Evolutionary conservation across 495 filamentous ascomycete genomes (phyloP).

Genomic region (Glonium stellatum): DNA sequence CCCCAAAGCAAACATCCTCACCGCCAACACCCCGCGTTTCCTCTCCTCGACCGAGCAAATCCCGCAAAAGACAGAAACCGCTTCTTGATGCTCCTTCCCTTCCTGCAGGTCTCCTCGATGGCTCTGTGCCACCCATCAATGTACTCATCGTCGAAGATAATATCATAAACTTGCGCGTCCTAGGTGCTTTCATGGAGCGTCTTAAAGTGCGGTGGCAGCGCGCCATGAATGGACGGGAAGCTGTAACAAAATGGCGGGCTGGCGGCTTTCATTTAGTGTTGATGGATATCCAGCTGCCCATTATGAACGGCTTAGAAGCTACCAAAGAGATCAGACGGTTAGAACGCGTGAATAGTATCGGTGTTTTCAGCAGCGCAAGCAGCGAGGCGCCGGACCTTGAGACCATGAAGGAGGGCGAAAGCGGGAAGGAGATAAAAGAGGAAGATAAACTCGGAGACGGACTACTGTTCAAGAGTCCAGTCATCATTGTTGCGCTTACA

Average conservation of each 20-base stretch:
- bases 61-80: conserved; percentile 40
- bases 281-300: conserved; percentile 97
- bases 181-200: conserved; percentile 94
- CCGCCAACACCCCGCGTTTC: conserved; percentile 54
- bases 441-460: conserved; percentile 64
- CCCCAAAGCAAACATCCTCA: conserved; percentile 40
- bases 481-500: conserved; percentile 96
- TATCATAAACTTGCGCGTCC: conserved; percentile 85
- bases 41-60: conserved; percentile 49
- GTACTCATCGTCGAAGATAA: conserved; percentile 98
- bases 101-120: conserved; percentile 65
- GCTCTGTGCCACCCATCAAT: conserved; percentile 90
- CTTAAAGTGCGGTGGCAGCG: conserved; percentile 97
- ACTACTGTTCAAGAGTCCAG: conserved; percentile 83
- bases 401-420: conserved; percentile 15
- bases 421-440: conserved; percentile 37
- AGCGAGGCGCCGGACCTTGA: conserved; percentile 28
- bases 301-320: conserved; percentile 96
- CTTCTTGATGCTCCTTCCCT: conserved; percentile 42
- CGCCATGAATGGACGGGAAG: conserved; percentile 87
- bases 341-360: conserved; percentile 83
- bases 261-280: conserved; percentile 96
- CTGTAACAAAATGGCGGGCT: conserved; percentile 83
- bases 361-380: conserved; percentile 54
- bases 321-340: conserved; percentile 91